Evolutionary conservation across 257 asterid species (phyloP), one percentile per base, ranked within the genome.

Genomic region (Knoxia roxburghii): DNA sequence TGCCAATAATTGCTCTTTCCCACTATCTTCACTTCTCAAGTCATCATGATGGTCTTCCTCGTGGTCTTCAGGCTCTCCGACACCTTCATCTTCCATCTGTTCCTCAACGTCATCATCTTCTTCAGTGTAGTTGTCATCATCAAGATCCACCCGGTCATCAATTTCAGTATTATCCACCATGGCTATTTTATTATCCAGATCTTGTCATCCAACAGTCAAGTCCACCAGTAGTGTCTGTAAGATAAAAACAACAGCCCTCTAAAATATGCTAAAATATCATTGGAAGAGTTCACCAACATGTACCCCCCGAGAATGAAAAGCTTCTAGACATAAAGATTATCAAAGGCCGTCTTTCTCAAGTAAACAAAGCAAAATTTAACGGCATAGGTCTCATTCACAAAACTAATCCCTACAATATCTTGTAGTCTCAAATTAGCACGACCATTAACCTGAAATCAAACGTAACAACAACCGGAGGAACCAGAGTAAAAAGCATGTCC

Each of bases 111-210:
- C 89, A 13, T 86, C 95, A 45, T 92, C 97, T 68, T 89, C 98
- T 74, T 87, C 95, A 2, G 82, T 72, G 78, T 85, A 91, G 78
- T 87, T 85, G 72, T 91, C 98, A 75, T 89, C 95, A 64, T 91
- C 96, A 67, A 91, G 86, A 67, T 92, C 97, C 77, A 89, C 97
- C 35, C 84, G 93, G 78, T 92, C 98, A 58, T 89, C 96, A 69
- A 84, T 77, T 77, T 92, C 97, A 74, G 84, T 81, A 77, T 85
- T 87, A 71, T 89, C 97, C 24, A 89, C 83, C 98, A 92, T 87
- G 64, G 80, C 74, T 76, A 60, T n/a, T 76, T 76, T 66, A 67
- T 10, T 64, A 39, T 58, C 60, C 77, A 73, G 79, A 70, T 74
- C 79, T 80, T 60, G 67, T 70, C 83, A 76, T 81, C 74, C 89